Evolutionary conservation across 164 flowering plant genomes (phyloP), one percentile per base, ranked within the genome.

Genomic region (Annona cherimola): DNA sequence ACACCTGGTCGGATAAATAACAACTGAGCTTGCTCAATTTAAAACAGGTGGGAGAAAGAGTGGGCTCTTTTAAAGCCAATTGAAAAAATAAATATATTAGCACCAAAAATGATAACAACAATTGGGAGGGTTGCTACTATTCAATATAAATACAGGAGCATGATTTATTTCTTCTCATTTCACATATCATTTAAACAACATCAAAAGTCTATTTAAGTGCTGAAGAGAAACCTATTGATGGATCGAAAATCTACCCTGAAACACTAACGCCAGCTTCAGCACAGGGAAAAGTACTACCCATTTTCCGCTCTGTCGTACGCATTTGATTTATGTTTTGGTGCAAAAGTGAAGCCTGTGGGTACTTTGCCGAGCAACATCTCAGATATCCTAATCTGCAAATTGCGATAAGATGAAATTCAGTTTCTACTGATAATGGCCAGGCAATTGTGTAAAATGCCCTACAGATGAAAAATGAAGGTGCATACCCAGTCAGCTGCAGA

Each of bases 401-500:
- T 5, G 44, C 2, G 43, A 50, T 19, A 50, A 67, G 46, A 42
- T 19, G 41, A 40, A 67, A 79, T 6, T 14, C 65, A 70, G 3
- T 46, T 16, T 45, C 62, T 61, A 57, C 18, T 50, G 20, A 39
- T n/a, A 66, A 6, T 14, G 26, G 12, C 19, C 40, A 5, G 16
- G 6, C n/a, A 68, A 61, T 46, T 41, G 59, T 41, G 7, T 3
- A 11, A 50, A 54, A 5, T 9, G 46, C 16, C 39, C 42, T 44
- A 63, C 3, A 57, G 57, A 16, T 3, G 39, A 45, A 42, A 8
- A 45, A 35, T 8, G 14, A 26, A 42, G 18, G 43, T 67, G 20
- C 80, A 63, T 86, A 95, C 98, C 98, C 99, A 93, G 74, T 95
- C 98, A 69, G 96, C 98, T 19, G 97, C 99, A 71, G 97, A 93